Conservation (phyloP, 2,329 filamentous ascomycete species). For the Alternaria panax region DNA sequence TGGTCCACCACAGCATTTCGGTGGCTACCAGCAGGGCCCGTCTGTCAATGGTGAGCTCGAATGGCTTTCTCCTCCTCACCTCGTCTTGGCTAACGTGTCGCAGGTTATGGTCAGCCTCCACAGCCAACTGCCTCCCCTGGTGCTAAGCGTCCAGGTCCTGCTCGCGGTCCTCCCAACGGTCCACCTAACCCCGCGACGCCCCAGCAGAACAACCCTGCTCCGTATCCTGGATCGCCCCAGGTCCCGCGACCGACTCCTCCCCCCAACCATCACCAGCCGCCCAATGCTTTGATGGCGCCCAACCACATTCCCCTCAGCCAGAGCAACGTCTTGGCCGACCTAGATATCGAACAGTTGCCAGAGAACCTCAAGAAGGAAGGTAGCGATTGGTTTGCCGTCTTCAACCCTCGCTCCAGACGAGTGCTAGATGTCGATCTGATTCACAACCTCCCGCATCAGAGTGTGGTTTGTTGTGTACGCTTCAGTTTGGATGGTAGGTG, state of each 20-base stretch:
- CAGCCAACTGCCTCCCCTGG: constrained; percentile 88
- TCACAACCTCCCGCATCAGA: constrained; percentile 91
- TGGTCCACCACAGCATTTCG: constrained; percentile 72
- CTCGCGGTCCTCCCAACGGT: constrained; percentile 66
- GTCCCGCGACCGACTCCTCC: constrained; percentile 77
- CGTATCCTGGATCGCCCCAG: constrained; percentile 89
- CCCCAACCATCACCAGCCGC: constrained; percentile 51
- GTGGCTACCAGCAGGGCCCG: constrained; percentile 71
- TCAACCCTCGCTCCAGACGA: constrained; percentile 90
- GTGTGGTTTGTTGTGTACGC: constrained; percentile 96
- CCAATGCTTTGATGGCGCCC: constrained; percentile 40
- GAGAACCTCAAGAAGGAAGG: constrained; percentile 88
- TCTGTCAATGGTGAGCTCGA: constrained; percentile 65
- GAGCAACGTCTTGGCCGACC: constrained; percentile 78
- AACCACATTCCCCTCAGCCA: constrained; percentile 57
- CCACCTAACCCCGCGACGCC: constrained; percentile 78
- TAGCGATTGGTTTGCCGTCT: constrained; percentile 94
- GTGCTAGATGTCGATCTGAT: constrained; percentile 92
- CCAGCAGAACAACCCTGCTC: constrained; percentile 86
- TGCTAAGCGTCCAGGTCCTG: constrained; percentile 71
- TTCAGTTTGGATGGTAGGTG: constrained; percentile 97
- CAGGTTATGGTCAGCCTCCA: constrained; percentile 83
- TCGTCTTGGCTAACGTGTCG: constrained; percentile 15
- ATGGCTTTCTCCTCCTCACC: constrained; percentile 14
- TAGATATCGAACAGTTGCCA: constrained; percentile 85